These are phyloP conservation scores for Neospermospora avenae DNA, from an alignment of 2,329 filamentous ascomycete genomes.

Conservation along the genomic window DNA sequence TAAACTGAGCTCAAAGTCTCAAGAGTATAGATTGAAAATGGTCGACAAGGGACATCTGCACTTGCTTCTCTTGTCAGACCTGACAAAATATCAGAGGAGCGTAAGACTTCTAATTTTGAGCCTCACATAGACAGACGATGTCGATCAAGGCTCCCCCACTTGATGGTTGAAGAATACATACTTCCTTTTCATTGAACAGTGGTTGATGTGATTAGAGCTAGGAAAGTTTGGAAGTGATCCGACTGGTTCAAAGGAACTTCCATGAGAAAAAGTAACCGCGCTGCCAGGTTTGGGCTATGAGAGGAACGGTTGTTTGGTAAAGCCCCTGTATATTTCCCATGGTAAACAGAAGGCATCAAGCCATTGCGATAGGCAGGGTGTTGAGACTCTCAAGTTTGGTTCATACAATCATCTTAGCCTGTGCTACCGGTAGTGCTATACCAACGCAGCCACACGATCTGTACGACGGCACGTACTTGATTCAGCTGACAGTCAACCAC, in stretches of 20 bases:
- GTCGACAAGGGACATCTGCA: neutral
- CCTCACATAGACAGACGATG: neutral
- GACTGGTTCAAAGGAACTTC: neutral
- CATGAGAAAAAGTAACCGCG: neutral
- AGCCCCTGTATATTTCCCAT: neutral
- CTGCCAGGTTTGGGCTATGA: neutral
- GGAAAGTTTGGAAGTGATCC: neutral
- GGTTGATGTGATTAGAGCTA: neutral
- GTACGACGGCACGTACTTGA: neutral
- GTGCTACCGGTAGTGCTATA: neutral
- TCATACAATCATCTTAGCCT: neutral
- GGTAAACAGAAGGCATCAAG: neutral
- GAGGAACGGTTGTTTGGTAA: neutral
- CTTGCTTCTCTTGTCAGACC: conserved; percentile 3
- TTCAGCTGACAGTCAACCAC: neutral
- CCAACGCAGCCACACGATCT: neutral
- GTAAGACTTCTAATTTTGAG: neutral
- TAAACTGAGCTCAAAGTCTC: neutral
- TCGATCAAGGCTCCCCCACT: neutral
- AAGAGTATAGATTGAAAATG: neutral
- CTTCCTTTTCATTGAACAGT: neutral
- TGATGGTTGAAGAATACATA: neutral
- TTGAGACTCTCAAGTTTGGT: neutral
- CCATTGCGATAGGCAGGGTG: neutral
- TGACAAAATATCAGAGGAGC: neutral